Evolutionary conservation across 2,329 filamentous ascomycete genomes (phyloP), one percentile per base, ranked within the genome.

Genomic region (Lasiodiplodia citricola): DNA sequence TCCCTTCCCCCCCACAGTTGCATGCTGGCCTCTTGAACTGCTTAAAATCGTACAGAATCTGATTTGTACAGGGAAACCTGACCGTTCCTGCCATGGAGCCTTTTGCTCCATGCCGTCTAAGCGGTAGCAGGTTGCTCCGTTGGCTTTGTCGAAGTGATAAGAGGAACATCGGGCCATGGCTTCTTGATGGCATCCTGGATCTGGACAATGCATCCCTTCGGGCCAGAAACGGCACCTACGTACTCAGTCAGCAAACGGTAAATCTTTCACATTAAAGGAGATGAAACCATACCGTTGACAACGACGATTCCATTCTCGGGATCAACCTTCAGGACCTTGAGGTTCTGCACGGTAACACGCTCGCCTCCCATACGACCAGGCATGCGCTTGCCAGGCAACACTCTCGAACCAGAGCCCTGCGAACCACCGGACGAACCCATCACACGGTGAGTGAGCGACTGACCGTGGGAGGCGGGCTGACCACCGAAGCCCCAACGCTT

Each of bases 301-400:
- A 97, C 88, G 69, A 99, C 89, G 74, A 97, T 88, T 23, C 96
- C 96, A 76, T 94, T 91, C 79, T 92, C 91, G 74, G 90, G 87
- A 82, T 98, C 94, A 41, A 97, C 91, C 84, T 93, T 91, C 79
- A 99, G 83, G 66, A 99, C 90, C 82, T 91, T 92, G 74, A 98
- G 83, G 81, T 97, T 97, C 86, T 97, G 94, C 69, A 96, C 87
- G 58, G 96, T 99, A 68, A 94, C 92, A 73, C 88, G 89, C 80
- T 97, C 88, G 72, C 91, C 92, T 72, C 96, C 96, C 96, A 99
- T 98, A 70, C 93, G 89, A 67, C 96, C 96, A 3, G 96, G 89
- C 96, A 99, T 99, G 83, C 94, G 96, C 88, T 99, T 99, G 70
- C 96, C 96, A 0, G 96, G 96, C 77, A 94, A 84, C 28, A 99